Evolutionary conservation across 768 basidiomycete species (phyloP), one percentile per base, ranked within the genome.

Genomic region (Calvatia gigantea): DNA sequence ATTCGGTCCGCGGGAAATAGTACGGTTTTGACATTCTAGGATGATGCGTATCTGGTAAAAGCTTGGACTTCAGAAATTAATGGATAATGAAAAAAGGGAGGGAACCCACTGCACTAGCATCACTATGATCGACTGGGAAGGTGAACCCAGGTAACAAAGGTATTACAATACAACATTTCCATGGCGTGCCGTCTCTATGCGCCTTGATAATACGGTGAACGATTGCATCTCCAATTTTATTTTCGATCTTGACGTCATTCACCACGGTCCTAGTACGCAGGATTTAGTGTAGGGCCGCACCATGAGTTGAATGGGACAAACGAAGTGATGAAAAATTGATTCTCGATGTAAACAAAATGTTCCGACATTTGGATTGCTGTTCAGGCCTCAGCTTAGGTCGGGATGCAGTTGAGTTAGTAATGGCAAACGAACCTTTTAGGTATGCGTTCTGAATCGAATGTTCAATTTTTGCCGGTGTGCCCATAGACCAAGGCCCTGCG

Each of bases 261-360:
- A 95, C 83, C 2, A 83, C 75, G 2, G 96, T 98, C 31, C 90
- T 91, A 61, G 32, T 45, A 56, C 42, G 38, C 50, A 50, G 56
- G 51, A 51, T 64, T 58, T 28, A 50, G 43, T 39, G 41, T 31
- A 6, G 32, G 32, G 23, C 17, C 54, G 43, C 17, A 44, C 43
- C 44, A 45, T 38, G 2, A 17, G 17, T 46, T 28, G 19, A 23
- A 15, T 21, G 51, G 14, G 8, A 60, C 89, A 67, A 69, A 92
- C 91, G 89, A 91, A 1, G 89, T 86, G 60, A 94, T 90, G 69
- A 94, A 93, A 65, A 93, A 94, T 66, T 94, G 91, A 61, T 94
- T 94, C 67, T 98, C 96, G 60, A 99, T 97, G 73, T 99, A 99
- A 31, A 99, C 91, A 66, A 98, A 99, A 65, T 97, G 94, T 62